Evolutionary conservation across 1,284 basidiomycete genomes (phyloP).

Genomic region (Heterobasidion occidentale): DNA sequence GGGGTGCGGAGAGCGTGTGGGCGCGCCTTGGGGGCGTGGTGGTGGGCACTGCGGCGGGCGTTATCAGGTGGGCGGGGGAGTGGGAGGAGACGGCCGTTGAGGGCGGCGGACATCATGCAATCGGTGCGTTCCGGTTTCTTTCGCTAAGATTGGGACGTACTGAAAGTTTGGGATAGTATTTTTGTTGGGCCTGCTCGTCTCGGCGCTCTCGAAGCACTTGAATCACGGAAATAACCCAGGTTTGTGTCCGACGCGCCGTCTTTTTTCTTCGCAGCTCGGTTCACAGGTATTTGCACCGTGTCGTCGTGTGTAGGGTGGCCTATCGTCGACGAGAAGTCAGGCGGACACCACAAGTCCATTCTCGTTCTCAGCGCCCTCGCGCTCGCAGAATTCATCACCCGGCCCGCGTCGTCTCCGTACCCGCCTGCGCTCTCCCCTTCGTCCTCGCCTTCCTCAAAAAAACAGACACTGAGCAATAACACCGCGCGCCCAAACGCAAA

Average conservation of each 20-base stretch:
- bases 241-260: slow-evolving; percentile 19
- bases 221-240: slow-evolving; percentile 81
- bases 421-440: background rate
- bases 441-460: background rate
- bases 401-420: slow-evolving; percentile 17
- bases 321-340: slow-evolving; percentile 58
- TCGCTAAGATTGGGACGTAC: background rate
- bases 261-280: too few species aligned
- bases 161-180: slow-evolving; percentile 37
- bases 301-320: slow-evolving; percentile 60
- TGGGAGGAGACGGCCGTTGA: slow-evolving; percentile 3
- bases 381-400: slow-evolving; percentile 36
- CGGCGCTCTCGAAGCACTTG: slow-evolving; percentile 69
- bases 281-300: too few species aligned
- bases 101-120: slow-evolving; percentile 7
- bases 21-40: slow-evolving; percentile 8
- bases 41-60: slow-evolving; percentile 8
- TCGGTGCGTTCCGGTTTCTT: slow-evolving; percentile 1
- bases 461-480: background rate
- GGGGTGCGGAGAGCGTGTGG: slow-evolving; percentile 11
- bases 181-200: slow-evolving; percentile 59
- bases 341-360: slow-evolving; percentile 69
- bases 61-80: slow-evolving; percentile 9
- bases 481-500: background rate
- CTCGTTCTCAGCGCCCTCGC: slow-evolving; percentile 46